Evolutionary conservation across 1,139 yeast genomes (phyloP).

Genomic region (Scheffersomyces titani): DNA sequence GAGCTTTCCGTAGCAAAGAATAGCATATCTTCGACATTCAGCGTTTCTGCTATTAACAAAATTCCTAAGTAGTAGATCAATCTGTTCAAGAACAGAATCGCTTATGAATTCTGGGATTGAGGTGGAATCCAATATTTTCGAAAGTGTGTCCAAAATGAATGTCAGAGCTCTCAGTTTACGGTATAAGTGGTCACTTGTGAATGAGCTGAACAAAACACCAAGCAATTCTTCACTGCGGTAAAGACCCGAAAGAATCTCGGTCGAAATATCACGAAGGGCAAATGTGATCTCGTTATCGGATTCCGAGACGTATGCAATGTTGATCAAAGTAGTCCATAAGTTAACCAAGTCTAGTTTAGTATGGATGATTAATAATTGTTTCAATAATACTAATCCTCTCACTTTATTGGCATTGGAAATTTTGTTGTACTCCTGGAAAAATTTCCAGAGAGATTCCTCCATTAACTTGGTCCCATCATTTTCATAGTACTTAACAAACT

Average conservation of each 20-base stretch:
- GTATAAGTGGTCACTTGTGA: neutral
- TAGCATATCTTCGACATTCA: constrained; percentile 41
- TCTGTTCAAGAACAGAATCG: constrained; percentile 21
- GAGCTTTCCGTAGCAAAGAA: constrained; percentile 42
- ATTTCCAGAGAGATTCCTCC: constrained; percentile 30
- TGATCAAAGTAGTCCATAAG: constrained; percentile 25
- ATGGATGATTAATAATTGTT: constrained; percentile 35
- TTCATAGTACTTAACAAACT: constrained; percentile 26
- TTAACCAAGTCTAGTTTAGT: constrained; percentile 17
- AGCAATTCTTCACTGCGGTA: constrained; percentile 24
- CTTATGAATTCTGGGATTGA: constrained; percentile 19
- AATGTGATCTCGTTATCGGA: constrained; percentile 13
- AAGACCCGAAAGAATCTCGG: constrained; percentile 31
- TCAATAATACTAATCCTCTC: constrained; percentile 34
- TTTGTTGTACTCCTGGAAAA: constrained; percentile 14
- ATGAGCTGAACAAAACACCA: constrained; percentile 5
- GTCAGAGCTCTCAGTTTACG: constrained; percentile 3
- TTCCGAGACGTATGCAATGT: constrained; percentile 14
- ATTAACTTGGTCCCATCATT: constrained; percentile 24
- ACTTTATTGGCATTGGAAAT: constrained; percentile 15
- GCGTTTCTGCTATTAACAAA: constrained; percentile 34
- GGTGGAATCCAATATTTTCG: constrained; percentile 21
- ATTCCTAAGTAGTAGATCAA: constrained; percentile 30
- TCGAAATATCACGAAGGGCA: constrained; percentile 28
- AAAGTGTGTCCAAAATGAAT: constrained; percentile 25